phyloP scores from a whole-genome alignment of 1,284 basidiomycete species.

The Naganishia cerealis region DNA sequence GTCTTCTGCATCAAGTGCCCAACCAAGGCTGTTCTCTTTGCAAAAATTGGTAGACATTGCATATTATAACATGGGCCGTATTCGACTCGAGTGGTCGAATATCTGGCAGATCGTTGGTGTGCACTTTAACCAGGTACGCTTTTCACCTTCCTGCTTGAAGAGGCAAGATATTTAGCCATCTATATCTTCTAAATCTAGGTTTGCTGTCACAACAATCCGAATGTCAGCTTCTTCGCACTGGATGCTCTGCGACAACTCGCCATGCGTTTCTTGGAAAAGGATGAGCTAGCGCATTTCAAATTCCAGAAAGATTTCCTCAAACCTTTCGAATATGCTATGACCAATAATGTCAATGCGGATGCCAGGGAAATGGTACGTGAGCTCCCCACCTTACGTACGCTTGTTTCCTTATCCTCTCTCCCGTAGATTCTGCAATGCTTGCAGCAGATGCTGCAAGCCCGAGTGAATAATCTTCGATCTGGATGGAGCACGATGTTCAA shows the following conservation, averaged over 20 bases:
- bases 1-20: constrained; percentile 86
- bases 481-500: constrained; percentile 99
- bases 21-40: constrained; percentile 92
- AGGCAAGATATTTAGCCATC: neutral
- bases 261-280: constrained; percentile 98
- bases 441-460: constrained; percentile 97
- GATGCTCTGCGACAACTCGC: constrained; percentile 97
- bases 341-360: constrained; percentile 90
- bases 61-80: constrained; percentile 99
- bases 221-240: constrained; percentile 94
- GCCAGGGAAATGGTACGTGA: constrained; percentile 88
- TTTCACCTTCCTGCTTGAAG: neutral
- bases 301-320: constrained; percentile 99
- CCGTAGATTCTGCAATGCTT: constrained; percentile 87
- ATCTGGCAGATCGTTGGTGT: constrained; percentile 97
- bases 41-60: constrained; percentile 99
- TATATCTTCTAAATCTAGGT: constrained; percentile 61
- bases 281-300: constrained; percentile 96
- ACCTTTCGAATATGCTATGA: constrained; percentile 98
- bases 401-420: neutral
- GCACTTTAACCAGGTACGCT: constrained; percentile 90
- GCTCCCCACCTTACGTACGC: neutral
- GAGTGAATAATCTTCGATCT: constrained; percentile 91
- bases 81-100: constrained; percentile 97
- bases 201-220: constrained; percentile 95